These are phyloP conservation scores for Fusarium keratoplasticum DNA, from an alignment of 2,329 filamentous ascomycete species.

Conservation along the genomic window DNA sequence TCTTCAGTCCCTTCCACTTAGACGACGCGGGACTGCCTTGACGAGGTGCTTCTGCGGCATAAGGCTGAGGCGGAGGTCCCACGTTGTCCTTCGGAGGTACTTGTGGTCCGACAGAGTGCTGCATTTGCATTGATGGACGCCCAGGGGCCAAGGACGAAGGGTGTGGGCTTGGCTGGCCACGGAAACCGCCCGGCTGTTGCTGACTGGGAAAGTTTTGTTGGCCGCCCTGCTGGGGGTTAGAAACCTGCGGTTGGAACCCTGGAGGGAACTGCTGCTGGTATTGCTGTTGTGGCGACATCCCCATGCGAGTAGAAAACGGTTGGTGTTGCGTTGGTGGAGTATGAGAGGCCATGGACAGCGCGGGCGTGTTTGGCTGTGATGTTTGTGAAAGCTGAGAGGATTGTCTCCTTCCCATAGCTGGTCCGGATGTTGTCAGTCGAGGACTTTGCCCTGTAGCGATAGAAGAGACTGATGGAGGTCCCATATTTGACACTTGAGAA, in stretches of 20 bases:
- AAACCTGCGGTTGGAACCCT: constrained; percentile 23
- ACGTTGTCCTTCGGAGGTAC: constrained; percentile 28
- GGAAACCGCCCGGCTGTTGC: constrained; percentile 23
- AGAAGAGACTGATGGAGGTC: constrained; percentile 41
- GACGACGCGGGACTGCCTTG: constrained; percentile 40
- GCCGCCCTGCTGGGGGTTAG: constrained; percentile 10
- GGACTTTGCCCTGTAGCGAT: constrained; percentile 41
- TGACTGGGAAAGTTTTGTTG: constrained; percentile 28
- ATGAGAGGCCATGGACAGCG: constrained; percentile 23
- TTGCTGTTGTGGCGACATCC: constrained; percentile 25
- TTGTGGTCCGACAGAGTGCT: constrained; percentile 11
- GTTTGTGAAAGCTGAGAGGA: constrained; percentile 24
- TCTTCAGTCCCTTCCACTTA: constrained; percentile 50
- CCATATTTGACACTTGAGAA: constrained; percentile 38
- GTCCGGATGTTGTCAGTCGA: constrained; percentile 28
- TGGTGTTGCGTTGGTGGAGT: constrained; percentile 31
- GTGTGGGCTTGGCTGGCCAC: constrained; percentile 7
- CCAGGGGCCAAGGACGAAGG: constrained; percentile 22
- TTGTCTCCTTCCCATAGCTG: constrained; percentile 19
- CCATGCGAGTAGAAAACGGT: constrained; percentile 18
- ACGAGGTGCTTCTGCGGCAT: constrained; percentile 17
- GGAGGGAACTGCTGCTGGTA: constrained; percentile 25
- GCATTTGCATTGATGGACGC: constrained; percentile 33
- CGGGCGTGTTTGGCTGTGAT: constrained; percentile 19
- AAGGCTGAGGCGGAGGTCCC: constrained; percentile 12